Conservation (phyloP, 306 rosid species). For the Amphicarpaea edgeworthii region DNA sequence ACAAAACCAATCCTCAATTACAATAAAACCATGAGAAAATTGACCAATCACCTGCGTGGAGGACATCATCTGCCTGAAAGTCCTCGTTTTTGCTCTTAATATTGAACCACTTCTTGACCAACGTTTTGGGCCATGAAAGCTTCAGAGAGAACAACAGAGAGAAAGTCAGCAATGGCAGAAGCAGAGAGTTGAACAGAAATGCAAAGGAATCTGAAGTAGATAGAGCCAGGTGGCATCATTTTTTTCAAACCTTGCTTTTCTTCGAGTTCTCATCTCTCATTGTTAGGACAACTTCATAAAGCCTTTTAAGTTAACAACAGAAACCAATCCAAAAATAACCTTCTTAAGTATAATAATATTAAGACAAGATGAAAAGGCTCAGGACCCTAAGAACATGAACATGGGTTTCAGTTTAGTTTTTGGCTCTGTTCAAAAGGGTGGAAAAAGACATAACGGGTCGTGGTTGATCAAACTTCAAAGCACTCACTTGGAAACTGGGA, state of each 20-base stretch:
- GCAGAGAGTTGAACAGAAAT: conserved; percentile 33
- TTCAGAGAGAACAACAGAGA: conserved; percentile 51
- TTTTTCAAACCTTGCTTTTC: conserved; percentile 91
- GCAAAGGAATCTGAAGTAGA: conserved; percentile 40
- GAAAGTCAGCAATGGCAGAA: conserved; percentile 45
- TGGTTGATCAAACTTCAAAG: conserved; percentile 31
- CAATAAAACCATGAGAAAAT: conserved; percentile 47
- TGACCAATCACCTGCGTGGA: conserved; percentile 64
- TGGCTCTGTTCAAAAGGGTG: neutral
- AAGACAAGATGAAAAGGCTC: neutral
- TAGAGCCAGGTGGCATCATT: conserved; percentile 45
- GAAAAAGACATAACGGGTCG: conserved; percentile 29
- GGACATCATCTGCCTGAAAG: conserved; percentile 86
- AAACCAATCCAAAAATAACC: conserved; percentile 7
- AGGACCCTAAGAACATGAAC: conserved; percentile 31
- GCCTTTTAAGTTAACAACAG: conserved; percentile 45
- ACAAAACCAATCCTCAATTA: conserved; percentile 42
- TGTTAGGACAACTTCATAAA: conserved; percentile 86
- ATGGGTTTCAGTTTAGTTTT: conserved; percentile 32
- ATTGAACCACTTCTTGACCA: conserved; percentile 99
- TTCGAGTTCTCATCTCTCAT: conserved; percentile 97
- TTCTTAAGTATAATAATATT: neutral
- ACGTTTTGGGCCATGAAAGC: conserved; percentile 97
- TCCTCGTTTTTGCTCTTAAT: conserved; percentile 90
- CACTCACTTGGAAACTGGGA: conserved; percentile 2